phyloP scores from a whole-genome alignment of 768 basidiomycete genomes.

The Termitomyces sp. region DNA sequence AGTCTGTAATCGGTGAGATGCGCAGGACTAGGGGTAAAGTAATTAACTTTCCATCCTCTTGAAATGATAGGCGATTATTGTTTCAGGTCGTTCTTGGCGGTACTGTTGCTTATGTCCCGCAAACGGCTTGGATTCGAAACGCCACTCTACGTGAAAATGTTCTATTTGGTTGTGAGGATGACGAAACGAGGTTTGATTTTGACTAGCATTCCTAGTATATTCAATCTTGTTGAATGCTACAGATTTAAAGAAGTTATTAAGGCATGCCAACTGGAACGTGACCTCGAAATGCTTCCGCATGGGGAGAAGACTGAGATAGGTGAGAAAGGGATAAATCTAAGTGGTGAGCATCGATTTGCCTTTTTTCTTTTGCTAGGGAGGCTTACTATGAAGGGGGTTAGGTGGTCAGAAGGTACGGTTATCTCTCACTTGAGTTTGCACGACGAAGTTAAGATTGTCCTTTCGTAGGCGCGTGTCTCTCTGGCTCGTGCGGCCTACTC shows the following conservation, averaged over 20 bases:
- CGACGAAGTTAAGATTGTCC: neutral
- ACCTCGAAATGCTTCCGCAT: conserved; percentile 65
- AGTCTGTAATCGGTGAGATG: conserved; percentile 65
- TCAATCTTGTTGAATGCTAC: neutral
- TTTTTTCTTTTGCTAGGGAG: neutral
- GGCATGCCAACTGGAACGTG: conserved; percentile 66
- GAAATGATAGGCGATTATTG: neutral
- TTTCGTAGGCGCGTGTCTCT: conserved; percentile 59
- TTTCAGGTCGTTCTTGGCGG: conserved; percentile 46
- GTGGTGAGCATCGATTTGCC: conserved; percentile 30
- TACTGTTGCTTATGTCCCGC: conserved; percentile 52
- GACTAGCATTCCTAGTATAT: neutral
- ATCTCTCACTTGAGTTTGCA: neutral
- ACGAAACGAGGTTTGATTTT: conserved; percentile 44
- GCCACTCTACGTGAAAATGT: conserved; percentile 72
- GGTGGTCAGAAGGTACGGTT: conserved; percentile 31
- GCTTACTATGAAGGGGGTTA: conserved; percentile 4
- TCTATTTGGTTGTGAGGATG: conserved; percentile 60
- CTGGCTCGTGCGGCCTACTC: conserved; percentile 77
- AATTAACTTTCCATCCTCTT: conserved; percentile 5
- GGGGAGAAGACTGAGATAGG: conserved; percentile 70
- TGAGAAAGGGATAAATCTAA: conserved; percentile 70
- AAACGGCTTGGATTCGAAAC: conserved; percentile 60
- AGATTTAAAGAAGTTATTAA: conserved; percentile 53
- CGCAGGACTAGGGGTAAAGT: conserved; percentile 52